phyloP scores from a whole-genome alignment of 768 basidiomycete species.

The Auriscalpium microsporum region DNA sequence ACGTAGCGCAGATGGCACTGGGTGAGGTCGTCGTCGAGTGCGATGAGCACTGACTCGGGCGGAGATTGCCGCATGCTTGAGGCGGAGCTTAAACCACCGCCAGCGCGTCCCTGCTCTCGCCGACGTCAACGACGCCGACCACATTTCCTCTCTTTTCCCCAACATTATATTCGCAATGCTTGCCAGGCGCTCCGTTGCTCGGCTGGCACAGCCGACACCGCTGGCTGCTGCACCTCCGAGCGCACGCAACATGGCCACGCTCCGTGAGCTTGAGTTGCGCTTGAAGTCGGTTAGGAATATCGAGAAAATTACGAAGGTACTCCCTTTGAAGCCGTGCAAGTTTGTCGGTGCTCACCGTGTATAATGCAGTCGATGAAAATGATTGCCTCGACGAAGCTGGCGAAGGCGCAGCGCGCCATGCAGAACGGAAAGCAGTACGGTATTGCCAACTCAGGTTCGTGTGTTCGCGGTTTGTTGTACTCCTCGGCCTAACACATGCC shows the following conservation, averaged over 20 bases:
- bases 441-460: constrained; percentile 78
- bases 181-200: constrained; percentile 39
- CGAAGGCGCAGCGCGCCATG: constrained; percentile 94
- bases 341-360: constrained; percentile 5
- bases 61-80: constrained; percentile 3
- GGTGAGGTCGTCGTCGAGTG: constrained; percentile 1
- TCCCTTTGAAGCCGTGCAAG: constrained; percentile 19
- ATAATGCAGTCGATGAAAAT: constrained; percentile 86
- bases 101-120: constrained; percentile 20
- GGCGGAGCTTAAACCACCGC: constrained; percentile 11
- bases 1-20: constrained; percentile 3
- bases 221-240: constrained; percentile 33
- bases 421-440: constrained; percentile 87
- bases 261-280: constrained; percentile 94
- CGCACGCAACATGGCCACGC: constrained; percentile 90
- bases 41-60: background rate
- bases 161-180: constrained; percentile 32
- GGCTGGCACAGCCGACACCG: constrained; percentile 33
- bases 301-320: constrained; percentile 98
- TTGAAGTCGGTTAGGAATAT: constrained; percentile 96
- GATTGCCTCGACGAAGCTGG: constrained; percentile 96
- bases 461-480: background rate
- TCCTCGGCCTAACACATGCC: background rate
- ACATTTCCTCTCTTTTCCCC: background rate
- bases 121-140: constrained; percentile 21